Percentiles rank a stretch among this genome's conserved stretches.
These are phyloP conservation scores for Moesziomyces parantarcticus DNA, from an alignment of 1,284 basidiomycete species.

Conservation along the genomic window DNA sequence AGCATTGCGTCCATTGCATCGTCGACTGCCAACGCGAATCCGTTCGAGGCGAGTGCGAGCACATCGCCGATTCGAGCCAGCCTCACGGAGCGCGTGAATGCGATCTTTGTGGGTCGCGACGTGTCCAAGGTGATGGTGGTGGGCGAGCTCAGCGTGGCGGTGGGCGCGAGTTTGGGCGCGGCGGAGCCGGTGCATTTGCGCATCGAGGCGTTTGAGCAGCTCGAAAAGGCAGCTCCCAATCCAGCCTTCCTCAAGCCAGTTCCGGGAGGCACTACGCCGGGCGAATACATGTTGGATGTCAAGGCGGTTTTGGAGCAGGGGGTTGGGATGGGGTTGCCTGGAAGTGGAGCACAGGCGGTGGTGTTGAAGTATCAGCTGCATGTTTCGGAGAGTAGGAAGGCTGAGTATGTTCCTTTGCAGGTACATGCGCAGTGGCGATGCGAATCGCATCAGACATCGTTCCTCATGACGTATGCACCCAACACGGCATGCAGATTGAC, in stretches of 20 bases:
- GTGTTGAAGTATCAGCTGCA: constrained; percentile 72
- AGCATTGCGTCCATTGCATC: constrained; percentile 52
- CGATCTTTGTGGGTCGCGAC: constrained; percentile 68
- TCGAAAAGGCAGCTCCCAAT: constrained; percentile 72
- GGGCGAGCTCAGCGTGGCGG: constrained; percentile 70
- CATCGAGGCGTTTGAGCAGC: constrained; percentile 69
- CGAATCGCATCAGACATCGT: constrained; percentile 71
- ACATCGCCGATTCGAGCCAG: constrained; percentile 56
- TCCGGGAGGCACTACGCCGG: constrained; percentile 60
- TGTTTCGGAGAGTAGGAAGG: constrained; percentile 66
- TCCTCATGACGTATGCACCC: constrained; percentile 70
- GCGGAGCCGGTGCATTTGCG: constrained; percentile 67
- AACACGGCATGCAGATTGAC: constrained; percentile 50
- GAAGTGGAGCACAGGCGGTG: constrained; percentile 58
- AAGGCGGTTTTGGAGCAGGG: constrained; percentile 63
- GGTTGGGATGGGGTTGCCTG: constrained; percentile 18
- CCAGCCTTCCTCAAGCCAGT: constrained; percentile 70
- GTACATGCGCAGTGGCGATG: constrained; percentile 71
- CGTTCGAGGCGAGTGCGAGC: constrained; percentile 45
- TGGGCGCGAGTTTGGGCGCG: constrained; percentile 2
- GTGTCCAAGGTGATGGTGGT: constrained; percentile 70
- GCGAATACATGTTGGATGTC: constrained; percentile 71
- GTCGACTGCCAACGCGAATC: constrained; percentile 38
- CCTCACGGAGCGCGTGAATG: constrained; percentile 71
- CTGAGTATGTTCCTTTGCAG: constrained; percentile 68